A percentile compares a stretch with the other conserved stretches of the same genome.
These are phyloP conservation scores for Theobroma grandiflorum DNA, from an alignment of 441 rosid genomes.

Conservation along the genomic window DNA sequence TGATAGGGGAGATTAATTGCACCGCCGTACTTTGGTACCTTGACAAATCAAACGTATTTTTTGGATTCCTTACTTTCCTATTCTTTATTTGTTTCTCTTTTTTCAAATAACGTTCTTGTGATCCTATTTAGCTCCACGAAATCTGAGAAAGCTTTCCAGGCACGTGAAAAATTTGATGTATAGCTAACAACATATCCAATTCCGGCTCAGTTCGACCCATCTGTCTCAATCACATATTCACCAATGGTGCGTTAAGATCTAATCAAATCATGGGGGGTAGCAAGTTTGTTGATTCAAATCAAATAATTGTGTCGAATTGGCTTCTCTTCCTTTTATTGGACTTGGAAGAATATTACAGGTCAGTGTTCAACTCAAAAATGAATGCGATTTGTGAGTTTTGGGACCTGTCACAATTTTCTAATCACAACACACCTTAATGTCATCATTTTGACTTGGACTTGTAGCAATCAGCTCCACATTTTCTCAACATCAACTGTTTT, in stretches of 20 bases:
- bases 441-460: slow-evolving; percentile 23
- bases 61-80: no score
- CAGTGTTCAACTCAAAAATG: slow-evolving; percentile 9
- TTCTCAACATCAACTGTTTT: neutral
- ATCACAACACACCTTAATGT: neutral
- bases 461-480: neutral
- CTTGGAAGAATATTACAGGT: neutral
- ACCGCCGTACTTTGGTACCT: neutral
- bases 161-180: neutral
- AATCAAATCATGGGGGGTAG: slow-evolving; percentile 18
- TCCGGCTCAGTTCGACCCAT: neutral
- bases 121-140: neutral
- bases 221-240: slow-evolving; percentile 16
- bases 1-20: neutral
- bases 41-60: neutral
- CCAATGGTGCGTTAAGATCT: neutral
- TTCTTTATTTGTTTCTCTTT: no score
- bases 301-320: slow-evolving; percentile 29
- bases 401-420: slow-evolving; percentile 14
- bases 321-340: neutral
- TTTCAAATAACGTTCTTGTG: neutral
- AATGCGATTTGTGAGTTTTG: slow-evolving; percentile 4
- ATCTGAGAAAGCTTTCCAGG: neutral
- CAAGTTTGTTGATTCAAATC: slow-evolving; percentile 21
- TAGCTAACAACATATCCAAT: neutral